Base-by-base conservation (phyloP, 2,329 filamentous ascomycete genomes). In the Dendrostoma leiphaemia region DNA sequence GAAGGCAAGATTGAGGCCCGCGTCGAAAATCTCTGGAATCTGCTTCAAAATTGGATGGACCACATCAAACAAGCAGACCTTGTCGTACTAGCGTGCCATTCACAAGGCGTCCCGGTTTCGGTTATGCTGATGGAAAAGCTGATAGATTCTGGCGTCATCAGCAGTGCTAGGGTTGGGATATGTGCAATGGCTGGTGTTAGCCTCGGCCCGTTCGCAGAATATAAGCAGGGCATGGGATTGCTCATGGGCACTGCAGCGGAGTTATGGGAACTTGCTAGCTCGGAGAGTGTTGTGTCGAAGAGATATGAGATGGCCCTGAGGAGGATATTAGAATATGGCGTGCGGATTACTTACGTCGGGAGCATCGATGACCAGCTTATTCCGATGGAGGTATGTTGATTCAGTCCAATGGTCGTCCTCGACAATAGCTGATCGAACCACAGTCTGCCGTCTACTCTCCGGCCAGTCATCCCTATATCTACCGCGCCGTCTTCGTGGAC, bases 351-450 rank as follows among this genome's bases (percentile, higher is more conserved):
- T 0, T 97, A 92, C 67, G 81, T 96, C 56, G 93, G 93, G 51
- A 97, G 92, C 69, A 95, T 99, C 48, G 94, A 99, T 68, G 94
- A 99, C 69, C 94, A 99, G 70, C 78, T 99, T 2, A 92, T 99
- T 13, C 93, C 92, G 4, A 77, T 99, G 66, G 93, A 97, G 28
- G 44, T 46, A 46, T 78, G 88, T 89, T 70, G 66, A 74, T 64
- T 41, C 34, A 23, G 12, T 26, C 28, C 24, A 23, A n/a, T n/a
- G n/a, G n/a, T 21, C 4, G 6, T 6, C 26, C 10, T 12, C n/a
- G 26, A 8, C n/a, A 15, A 17, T 19, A 6, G 10, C 24, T 31
- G 13, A 45, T 13, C 12, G 6, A 15, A 2, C 6, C 26, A 17
- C 29, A 46, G 84, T 97, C 92, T 2, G 91, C 93, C 15, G 84